Conservation (phyloP, 1,284 basidiomycete genomes). For the Heterobasidion irregulare region DNA sequence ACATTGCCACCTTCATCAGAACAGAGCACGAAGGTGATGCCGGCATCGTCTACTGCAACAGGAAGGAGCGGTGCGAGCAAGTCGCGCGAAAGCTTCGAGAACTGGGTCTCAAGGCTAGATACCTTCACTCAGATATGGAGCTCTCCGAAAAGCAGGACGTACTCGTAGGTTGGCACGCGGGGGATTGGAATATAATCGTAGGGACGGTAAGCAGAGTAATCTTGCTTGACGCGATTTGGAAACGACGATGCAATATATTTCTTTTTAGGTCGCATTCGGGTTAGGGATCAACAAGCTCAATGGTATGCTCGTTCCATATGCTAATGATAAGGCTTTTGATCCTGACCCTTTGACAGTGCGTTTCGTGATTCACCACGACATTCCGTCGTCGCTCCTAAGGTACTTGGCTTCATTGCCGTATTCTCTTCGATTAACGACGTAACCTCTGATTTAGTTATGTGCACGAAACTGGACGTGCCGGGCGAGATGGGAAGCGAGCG, state of each 20-base stretch:
- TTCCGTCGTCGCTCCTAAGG: constrained; percentile 68
- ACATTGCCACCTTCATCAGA: constrained; percentile 67
- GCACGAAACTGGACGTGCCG: constrained; percentile 83
- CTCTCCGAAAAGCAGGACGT: constrained; percentile 56
- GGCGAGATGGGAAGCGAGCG: constrained; percentile 64
- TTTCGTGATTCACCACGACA: constrained; percentile 69
- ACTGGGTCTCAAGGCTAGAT: constrained; percentile 56
- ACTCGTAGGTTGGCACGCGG: constrained; percentile 72
- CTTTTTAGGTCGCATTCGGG: constrained; percentile 68
- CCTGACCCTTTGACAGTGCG: constrained; percentile 38
- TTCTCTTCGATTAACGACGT: not conserved
- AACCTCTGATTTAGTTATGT: constrained; percentile 41
- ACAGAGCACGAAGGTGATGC: constrained; percentile 50
- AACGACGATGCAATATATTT: constrained; percentile 1
- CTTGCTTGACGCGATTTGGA: not conserved
- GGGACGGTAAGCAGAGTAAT: constrained; percentile 57
- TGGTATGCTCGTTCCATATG: constrained; percentile 28
- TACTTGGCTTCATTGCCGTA: constrained; percentile 15
- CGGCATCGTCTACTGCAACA: constrained; percentile 86
- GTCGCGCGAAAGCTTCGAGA: constrained; percentile 62
- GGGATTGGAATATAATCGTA: constrained; percentile 76
- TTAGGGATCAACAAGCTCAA: constrained; percentile 96
- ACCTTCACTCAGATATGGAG: constrained; percentile 84
- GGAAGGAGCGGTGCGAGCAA: constrained; percentile 70
- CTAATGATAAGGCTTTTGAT: not conserved